Base-by-base conservation (phyloP, 345 rosid species). In the Excoecaria agallocha region DNA sequence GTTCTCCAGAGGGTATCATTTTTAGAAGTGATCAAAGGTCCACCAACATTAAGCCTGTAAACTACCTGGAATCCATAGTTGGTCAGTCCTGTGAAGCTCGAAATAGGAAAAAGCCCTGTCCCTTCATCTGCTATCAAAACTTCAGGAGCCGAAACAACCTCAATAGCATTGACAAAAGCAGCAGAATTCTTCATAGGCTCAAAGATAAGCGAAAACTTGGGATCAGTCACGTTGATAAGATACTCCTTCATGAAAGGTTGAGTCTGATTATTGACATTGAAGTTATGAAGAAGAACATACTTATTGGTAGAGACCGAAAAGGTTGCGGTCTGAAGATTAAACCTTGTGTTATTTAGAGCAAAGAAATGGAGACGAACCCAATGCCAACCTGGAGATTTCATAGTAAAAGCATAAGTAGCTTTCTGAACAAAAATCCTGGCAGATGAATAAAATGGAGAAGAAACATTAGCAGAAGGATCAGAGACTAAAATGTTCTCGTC, bases 61-160 rank as follows among this genome's bases (percentile, higher is more conserved):
- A 88, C 88, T 3, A 82, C 79, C 64, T 91, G 86, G 82, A 81
- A 91, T 0, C 86, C 85, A 9, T 57, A 87, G 1, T 73, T 69
- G 61, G 82, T 71, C 81, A 91, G 74, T 7, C 94, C 94, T 3
- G 82, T 6, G 52, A 74, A 79, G 39, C 45, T 55, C 46, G 73
- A 61, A 22, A 89, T 86, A 0, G 97, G 97, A 78, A 80, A 84
- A 79, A 91, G 91, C 1, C 78, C 68, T 3, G 86, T 74, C 17
- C 85, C 97, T 13, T 74, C 49, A 63, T 91, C 91, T 20, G 85
- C 30, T 59, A 91, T 85, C 76, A 91, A 67, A 73, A 56, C 70
- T 45, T 89, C 94, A 0, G 97, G 97, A 2, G 90, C 94, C 0
- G 97, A 88, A 66, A 91, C 91, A 41, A 91, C 74, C 84, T 91